Conservation (phyloP, 1,139 yeast genomes). For the Kurtzmaniella quercitrusa region DNA sequence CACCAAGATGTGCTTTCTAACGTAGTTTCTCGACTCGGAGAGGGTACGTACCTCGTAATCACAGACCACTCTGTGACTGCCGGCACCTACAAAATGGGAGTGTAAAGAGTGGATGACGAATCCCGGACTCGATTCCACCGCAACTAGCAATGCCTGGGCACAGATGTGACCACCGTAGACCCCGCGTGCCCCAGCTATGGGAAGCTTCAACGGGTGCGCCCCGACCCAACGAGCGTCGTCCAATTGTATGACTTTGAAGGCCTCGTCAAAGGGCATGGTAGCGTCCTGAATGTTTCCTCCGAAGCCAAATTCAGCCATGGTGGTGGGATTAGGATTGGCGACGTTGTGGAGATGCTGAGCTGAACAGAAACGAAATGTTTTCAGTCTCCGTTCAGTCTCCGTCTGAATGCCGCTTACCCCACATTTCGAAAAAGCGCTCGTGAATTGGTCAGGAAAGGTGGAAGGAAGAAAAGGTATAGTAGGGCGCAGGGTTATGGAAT, state of each 20-base stretch:
- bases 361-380: too few relatives aligned
- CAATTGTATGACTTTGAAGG: conserved; percentile 28
- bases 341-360: too few relatives aligned
- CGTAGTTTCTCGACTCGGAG: conserved; percentile 28
- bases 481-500: too few relatives aligned
- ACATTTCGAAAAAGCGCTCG: too few relatives aligned
- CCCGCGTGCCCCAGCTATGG: conserved; percentile 56
- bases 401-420: too few relatives aligned
- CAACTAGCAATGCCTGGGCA: conserved; percentile 68
- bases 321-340: too few relatives aligned
- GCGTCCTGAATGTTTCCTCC: not conserved
- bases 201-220: conserved; percentile 34
- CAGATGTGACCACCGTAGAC: conserved; percentile 78
- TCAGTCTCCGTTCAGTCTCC: too few relatives aligned
- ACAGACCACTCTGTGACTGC: conserved; percentile 45
- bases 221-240: conserved; percentile 31
- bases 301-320: not conserved
- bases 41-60: conserved; percentile 55
- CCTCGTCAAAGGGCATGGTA: conserved; percentile 28
- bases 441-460: too few relatives aligned
- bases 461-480: too few relatives aligned
- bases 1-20: conserved; percentile 25
- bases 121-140: conserved; percentile 38
- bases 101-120: conserved; percentile 38
- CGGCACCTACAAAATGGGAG: conserved; percentile 42